Base-by-base conservation (phyloP, 371 early-diverging fungal species). In the Mycotypha africana region DNA sequence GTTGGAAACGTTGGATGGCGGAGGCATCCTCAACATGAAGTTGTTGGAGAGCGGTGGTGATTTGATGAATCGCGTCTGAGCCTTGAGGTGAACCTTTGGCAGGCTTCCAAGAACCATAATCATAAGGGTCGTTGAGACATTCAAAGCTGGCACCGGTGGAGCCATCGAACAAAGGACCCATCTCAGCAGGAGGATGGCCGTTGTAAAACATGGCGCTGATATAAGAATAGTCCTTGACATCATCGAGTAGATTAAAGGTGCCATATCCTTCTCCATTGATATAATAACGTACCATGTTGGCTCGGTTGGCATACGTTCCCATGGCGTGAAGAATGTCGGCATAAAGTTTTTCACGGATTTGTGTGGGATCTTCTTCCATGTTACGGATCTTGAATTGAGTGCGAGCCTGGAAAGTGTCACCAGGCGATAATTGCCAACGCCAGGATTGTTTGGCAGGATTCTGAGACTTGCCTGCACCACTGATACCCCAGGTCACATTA, bases 281-380 rank as follows among this genome's bases (percentile, higher is more conserved):
- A 53, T 56, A 79, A 38, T 72, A 44, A 17, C 79, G 76, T 21
- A 70, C 59, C 58, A 69, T 72, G 47, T 68, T 76, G 28, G 79
- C 76, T 39, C 70, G 65, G 35, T 74, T 74, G 33, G 56, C 70
- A 51, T 72, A 72, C 28, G 67, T 66, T 9, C 79, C 79, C 62
- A 79, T 61, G 22, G 79, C 72, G 35, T 68, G 63, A 6, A 68
- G 47, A 42, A 63, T 54, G 40, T 79, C 79, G 7, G 79, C 72
- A 51, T 74, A 79, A 2, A 74, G 54, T 56, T 79, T 79, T 45
- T 79, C 79, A 37, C 79, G 76, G 58, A 79, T 72, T 53, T 79
- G 79, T 9, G 79, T 79, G 22, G 79, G 79, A 33, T 79, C 79
- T 51, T 74, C 74, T 51, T 76, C 76, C 70, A 70, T 70, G 31